These are phyloP conservation scores for Carpinus viminea DNA, from an alignment of 306 rosid genomes.

Conservation along the genomic window DNA sequence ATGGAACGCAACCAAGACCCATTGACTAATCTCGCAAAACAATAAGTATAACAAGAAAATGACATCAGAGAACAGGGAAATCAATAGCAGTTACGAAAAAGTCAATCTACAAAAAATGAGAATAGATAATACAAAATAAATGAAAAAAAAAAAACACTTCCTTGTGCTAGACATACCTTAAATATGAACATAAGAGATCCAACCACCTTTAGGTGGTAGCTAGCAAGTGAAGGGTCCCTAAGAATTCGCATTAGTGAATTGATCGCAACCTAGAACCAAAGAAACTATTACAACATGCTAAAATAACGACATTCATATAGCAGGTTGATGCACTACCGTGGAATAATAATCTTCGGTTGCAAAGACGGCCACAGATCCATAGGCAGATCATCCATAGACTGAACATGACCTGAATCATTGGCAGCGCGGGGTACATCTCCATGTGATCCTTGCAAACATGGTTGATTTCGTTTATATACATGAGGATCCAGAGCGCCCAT, in stretches of 20 bases:
- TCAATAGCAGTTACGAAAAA: conserved; percentile 10
- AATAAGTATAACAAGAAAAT: conserved; percentile 26
- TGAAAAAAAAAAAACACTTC: not conserved
- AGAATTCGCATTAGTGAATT: conserved; percentile 96
- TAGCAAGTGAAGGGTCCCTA: conserved; percentile 96
- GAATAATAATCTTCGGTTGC: conserved; percentile 95
- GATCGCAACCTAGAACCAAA: conserved; percentile 77
- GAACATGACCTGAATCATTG: conserved; percentile 87
- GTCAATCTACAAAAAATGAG: not conserved
- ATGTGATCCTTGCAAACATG: conserved; percentile 74
- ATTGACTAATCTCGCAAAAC: conserved; percentile 77
- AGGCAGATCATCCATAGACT: conserved; percentile 84
- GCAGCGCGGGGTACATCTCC: conserved; percentile 82
- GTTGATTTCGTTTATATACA: conserved; percentile 80
- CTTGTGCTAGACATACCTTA: conserved; percentile 57
- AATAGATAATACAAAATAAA: not conserved
- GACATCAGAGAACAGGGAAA: conserved; percentile 30
- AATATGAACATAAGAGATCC: conserved; percentile 98
- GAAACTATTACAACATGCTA: conserved; percentile 8
- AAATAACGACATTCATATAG: conserved; percentile 10
- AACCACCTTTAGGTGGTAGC: conserved; percentile 86
- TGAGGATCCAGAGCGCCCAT: conserved; percentile 99
- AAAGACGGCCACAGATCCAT: conserved; percentile 93
- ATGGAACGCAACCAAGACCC: conserved; percentile 96
- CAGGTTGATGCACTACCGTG: conserved; percentile 56